These are phyloP conservation scores for Jatropha curcas DNA, from an alignment of 345 rosid species.

Conservation along the genomic window DNA sequence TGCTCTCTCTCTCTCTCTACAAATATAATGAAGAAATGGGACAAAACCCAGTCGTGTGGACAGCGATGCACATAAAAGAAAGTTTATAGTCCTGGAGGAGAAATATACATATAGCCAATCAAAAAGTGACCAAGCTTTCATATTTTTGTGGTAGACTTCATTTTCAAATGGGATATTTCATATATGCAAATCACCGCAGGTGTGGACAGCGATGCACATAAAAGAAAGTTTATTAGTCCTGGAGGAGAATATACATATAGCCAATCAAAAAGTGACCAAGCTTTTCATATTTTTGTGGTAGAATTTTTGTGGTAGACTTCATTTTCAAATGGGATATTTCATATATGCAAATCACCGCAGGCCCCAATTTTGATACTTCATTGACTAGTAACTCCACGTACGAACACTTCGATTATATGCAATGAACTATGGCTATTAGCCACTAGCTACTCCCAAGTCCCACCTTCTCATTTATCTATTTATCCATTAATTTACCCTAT, in stretches of 20 bases:
- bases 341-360: slow-evolving; percentile 16
- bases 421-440: no score
- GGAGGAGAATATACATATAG: not conserved
- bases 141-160: not conserved
- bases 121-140: slow-evolving; percentile 5
- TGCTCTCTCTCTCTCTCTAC: no score
- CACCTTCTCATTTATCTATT: not conserved
- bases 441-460: slow-evolving; percentile 4
- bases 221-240: not conserved
- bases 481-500: not conserved
- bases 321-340: not conserved
- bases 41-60: slow-evolving; percentile 36
- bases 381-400: not conserved
- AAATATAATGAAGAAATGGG: no score
- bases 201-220: slow-evolving; percentile 38
- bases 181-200: no score
- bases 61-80: slow-evolving; percentile 21
- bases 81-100: not conserved
- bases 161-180: not conserved
- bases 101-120: not conserved
- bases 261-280: slow-evolving; percentile 12
- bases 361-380: slow-evolving; percentile 20
- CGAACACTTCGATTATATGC: slow-evolving; percentile 9
- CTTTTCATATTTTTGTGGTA: no score
- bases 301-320: not conserved